Percentiles rank a stretch among this genome's conserved stretches.
Conservation (phyloP, 192 early-diverging fungal genomes). For the Spizellomyces punctatus region DNA sequence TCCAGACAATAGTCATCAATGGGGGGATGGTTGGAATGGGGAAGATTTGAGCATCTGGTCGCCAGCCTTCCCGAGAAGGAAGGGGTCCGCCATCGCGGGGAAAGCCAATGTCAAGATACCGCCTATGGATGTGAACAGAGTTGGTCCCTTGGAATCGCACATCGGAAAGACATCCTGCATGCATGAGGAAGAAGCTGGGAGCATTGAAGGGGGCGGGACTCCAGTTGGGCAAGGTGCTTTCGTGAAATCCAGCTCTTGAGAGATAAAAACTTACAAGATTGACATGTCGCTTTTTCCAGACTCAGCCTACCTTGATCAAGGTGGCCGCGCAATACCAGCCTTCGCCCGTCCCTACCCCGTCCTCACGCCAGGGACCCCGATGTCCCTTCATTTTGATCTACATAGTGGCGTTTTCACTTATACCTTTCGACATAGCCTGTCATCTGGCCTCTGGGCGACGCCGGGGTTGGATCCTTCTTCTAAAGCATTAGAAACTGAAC, state of each 20-base stretch:
- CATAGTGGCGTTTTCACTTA: slow-evolving; percentile 26
- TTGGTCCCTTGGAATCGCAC: no score
- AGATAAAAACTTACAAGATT: background rate
- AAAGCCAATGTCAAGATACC: no score
- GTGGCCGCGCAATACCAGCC: slow-evolving; percentile 38
- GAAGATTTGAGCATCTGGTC: slow-evolving; percentile 66
- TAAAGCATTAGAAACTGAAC: slow-evolving; percentile 17
- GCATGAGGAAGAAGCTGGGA: no score
- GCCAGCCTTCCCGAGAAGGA: background rate
- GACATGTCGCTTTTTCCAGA: background rate
- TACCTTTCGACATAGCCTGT: slow-evolving; percentile 29
- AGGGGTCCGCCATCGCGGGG: no score
- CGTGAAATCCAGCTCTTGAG: no score
- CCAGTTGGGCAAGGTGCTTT: no score
- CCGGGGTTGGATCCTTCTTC: background rate
- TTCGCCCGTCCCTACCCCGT: slow-evolving; percentile 42
- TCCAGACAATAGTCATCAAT: slow-evolving; percentile 65
- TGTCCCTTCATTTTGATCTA: slow-evolving; percentile 31
- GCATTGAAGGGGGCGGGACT: no score
- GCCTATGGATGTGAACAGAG: no score
- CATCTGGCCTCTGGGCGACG: background rate
- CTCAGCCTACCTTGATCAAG: slow-evolving; percentile 26
- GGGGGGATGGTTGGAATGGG: slow-evolving; percentile 83
- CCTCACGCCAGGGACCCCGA: slow-evolving; percentile 33
- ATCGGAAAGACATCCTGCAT: no score